Conservation (phyloP, 169 alveolate genomes). For the Perkinsus marinus region DNA sequence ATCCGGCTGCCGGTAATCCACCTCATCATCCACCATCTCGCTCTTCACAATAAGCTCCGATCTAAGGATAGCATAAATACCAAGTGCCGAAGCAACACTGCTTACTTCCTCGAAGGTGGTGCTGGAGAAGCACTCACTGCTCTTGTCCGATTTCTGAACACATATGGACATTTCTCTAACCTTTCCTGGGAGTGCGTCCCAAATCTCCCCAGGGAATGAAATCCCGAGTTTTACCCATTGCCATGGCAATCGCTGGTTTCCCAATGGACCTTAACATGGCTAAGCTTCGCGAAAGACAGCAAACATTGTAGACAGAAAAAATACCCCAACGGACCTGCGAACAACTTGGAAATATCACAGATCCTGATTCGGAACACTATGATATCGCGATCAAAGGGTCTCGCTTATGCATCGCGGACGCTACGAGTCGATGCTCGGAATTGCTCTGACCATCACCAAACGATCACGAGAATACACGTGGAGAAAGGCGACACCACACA, state of each 20-base stretch:
- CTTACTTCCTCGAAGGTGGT: neutral
- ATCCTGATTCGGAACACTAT: too few relatives aligned
- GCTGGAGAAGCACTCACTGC: neutral
- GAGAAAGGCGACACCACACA: too few relatives aligned
- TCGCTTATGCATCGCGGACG: too few relatives aligned
- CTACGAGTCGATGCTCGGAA: too few relatives aligned
- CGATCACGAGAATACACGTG: too few relatives aligned
- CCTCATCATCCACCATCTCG: neutral
- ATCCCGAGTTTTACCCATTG: neutral
- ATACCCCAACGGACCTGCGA: neutral
- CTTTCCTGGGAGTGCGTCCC: too few relatives aligned
- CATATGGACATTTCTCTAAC: too few relatives aligned
- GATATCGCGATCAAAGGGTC: too few relatives aligned
- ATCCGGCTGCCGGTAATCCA: neutral
- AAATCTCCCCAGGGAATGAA: too few relatives aligned
- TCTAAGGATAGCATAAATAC: neutral
- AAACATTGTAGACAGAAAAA: neutral
- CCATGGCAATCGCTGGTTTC: neutral
- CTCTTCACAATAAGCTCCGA: neutral
- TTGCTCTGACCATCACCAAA: too few relatives aligned
- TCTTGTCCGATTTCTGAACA: too few relatives aligned
- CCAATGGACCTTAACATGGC: neutral
- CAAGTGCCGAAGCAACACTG: neutral
- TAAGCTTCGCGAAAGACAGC: neutral
- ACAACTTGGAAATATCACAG: neutral